Evolutionary conservation across 768 basidiomycete species (phyloP), one percentile per base, ranked within the genome.

Genomic region (Russula abietina): DNA sequence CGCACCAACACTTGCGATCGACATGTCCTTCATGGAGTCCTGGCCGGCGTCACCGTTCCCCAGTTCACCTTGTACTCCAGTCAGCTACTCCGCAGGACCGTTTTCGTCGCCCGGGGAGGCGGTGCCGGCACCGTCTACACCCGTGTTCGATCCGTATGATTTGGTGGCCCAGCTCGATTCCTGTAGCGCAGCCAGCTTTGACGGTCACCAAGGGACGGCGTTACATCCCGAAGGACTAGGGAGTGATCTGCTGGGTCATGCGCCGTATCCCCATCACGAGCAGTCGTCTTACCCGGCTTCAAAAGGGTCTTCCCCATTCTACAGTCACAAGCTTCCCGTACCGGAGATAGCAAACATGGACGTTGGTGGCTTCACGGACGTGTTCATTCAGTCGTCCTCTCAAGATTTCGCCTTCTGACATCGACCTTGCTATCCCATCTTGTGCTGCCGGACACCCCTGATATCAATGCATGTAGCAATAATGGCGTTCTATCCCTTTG

Each of bases 401-500:
- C 62, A 59, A 11, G 36, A 24, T n/a, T 64, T 50, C n/a, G 17
- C 38, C 48, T 64, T 55, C 62, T 64, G 58, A 64, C 62, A 41
- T 38, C 11, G n/a, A 6, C 59, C 32, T 48, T 39, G 36, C 16
- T 55, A 14, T 30, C 45, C 26, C 19, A 12, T 48, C 24, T 50
- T 48, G 49, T 51, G 62, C 22, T 65, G 63, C 28, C 55, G 46
- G 43, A 61, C 39, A 54, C 33, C 56, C 19, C 55, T 32, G 43
- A 55, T 43, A 59, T 49, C 43, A n/a, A 52, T 55, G 61, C 59
- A 60, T 60, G 63, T 65, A 60, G 63, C 57, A 8, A 24, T 61
- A 60, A 57, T 60, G 59, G 66, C 60, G 64, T 55, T 60, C 38
- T 61, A 51, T 57, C 51, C 28, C 55, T 54, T 60, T 61, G 59